phyloP scores from a whole-genome alignment of 192 early-diverging fungal species.

The Linnemannia zychae region DNA sequence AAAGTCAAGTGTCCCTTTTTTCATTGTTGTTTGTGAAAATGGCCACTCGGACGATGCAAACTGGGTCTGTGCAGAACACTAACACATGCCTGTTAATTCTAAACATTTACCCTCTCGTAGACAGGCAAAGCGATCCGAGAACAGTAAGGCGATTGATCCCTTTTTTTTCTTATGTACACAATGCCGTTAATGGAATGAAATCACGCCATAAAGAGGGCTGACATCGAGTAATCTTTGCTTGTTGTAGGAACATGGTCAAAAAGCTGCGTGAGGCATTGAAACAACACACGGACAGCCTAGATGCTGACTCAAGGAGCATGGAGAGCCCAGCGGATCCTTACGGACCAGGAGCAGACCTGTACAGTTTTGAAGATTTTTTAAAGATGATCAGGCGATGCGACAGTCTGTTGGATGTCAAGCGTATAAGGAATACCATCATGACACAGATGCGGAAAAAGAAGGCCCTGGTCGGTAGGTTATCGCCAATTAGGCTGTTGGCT shows the following conservation, averaged over 20 bases:
- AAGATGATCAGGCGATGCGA: conserved; percentile 76
- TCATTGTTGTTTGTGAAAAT: not conserved
- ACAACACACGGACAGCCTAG: conserved; percentile 69
- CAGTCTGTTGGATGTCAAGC: conserved; percentile 71
- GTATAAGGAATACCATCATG: conserved; percentile 77
- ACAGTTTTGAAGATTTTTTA: conserved; percentile 84
- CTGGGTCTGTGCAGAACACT: not conserved
- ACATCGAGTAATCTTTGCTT: not conserved
- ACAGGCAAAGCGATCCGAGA: conserved; percentile 63
- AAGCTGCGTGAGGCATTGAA: conserved; percentile 77
- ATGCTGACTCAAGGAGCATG: conserved; percentile 10
- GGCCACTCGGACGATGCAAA: not conserved
- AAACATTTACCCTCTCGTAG: conserved; percentile 26
- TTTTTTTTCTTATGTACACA: not conserved
- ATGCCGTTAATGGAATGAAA: not conserved
- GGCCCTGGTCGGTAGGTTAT: conserved; percentile 60
- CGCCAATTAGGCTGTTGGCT: not conserved
- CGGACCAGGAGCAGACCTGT: conserved; percentile 33
- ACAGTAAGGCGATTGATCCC: conserved; percentile 58
- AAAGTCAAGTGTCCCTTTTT: not conserved
- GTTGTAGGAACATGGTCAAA: conserved; percentile 74
- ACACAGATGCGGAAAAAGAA: conserved; percentile 81
- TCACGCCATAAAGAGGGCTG: not conserved
- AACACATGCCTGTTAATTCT: not conserved
- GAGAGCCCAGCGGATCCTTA: conserved; percentile 24